Evolutionary conservation across 2,329 filamentous ascomycete species (phyloP).

Genomic region (Xylariaceae sp.): DNA sequence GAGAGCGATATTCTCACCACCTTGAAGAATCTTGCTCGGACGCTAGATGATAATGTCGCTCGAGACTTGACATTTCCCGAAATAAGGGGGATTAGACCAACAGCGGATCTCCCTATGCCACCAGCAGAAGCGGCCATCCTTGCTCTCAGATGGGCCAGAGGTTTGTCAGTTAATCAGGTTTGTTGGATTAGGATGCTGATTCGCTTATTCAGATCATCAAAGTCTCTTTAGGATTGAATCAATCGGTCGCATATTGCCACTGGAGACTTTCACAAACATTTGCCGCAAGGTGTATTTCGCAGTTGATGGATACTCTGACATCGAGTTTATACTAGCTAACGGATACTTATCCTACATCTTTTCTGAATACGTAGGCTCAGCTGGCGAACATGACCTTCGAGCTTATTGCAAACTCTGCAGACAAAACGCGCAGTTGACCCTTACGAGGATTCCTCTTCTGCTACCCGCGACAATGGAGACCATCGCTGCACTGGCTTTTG

Average conservation of each 20-base stretch:
- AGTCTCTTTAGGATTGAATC: slow-evolving; percentile 27
- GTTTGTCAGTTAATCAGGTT: slow-evolving; percentile 17
- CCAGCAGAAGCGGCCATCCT: slow-evolving; percentile 27
- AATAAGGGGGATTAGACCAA: slow-evolving; percentile 5
- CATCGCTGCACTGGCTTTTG: slow-evolving; percentile 35
- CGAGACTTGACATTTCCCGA: slow-evolving; percentile 4
- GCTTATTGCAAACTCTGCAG: slow-evolving; percentile 27
- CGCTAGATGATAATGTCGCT: slow-evolving; percentile 8
- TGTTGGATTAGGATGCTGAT: neutral
- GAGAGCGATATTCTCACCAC: slow-evolving; percentile 14
- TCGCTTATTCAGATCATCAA: slow-evolving; percentile 23
- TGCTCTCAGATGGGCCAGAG: slow-evolving; percentile 34
- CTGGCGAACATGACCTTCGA: slow-evolving; percentile 22
- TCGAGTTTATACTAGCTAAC: slow-evolving; percentile 36
- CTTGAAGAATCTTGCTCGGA: slow-evolving; percentile 9
- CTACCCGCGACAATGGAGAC: slow-evolving; percentile 32
- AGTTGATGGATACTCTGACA: slow-evolving; percentile 30
- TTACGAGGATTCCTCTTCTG: slow-evolving; percentile 31
- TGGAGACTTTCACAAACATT: slow-evolving; percentile 30
- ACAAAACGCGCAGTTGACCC: slow-evolving; percentile 26
- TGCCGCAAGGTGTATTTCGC: slow-evolving; percentile 38
- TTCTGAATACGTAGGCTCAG: slow-evolving; percentile 29
- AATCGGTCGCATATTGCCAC: slow-evolving; percentile 34
- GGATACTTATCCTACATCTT: slow-evolving; percentile 37
- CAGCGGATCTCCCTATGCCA: slow-evolving; percentile 24